Base-by-base conservation (phyloP, 768 basidiomycete genomes). In the Pulveroboletus sp. region DNA sequence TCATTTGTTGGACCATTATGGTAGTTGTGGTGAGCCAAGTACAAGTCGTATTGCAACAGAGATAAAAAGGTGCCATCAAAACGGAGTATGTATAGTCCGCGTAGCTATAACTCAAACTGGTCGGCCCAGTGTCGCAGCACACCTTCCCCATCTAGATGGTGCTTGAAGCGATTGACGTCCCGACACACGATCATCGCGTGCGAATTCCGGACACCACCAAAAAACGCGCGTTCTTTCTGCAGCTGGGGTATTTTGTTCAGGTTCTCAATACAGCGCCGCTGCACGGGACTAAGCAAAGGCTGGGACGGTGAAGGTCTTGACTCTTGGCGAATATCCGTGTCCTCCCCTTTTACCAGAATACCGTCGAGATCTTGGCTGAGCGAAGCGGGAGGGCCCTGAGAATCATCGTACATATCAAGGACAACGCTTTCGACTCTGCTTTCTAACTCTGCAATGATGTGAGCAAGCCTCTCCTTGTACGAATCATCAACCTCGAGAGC, bases 101-200 rank as follows among this genome's bases (percentile, higher is more conserved):
- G 39, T 20, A 35, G 43, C 55, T 66, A 79, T 25, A 79, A 42
- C 23, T 76, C 62, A 45, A 89, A 83, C 20, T 77, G 71, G 49
- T 79, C 75, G 9, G 84, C 85, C 84, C 86, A 87, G 63, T 90
- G 85, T 51, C 77, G 74, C 29, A 92, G 42, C 4, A 90, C 76
- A 31, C 80, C 79, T 60, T 82, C 80, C 16, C 90, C 90, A 33
- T 68, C 61, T 32, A 73, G 67, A 56, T 90, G 85, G 12, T 65
- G 52, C 53, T 76, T 69, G 61, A 86, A 87, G 27, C 72, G 69
- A 59, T 81, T 73, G 46, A 81, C 64, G 52, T 90, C 87, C 37
- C 90, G 72, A 62, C 78, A 82, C 10, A 92, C 71, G 53, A 93
- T 85, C 48, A 79, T 71, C 5, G 76, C 87, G 67, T 93, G 90